Conservation (phyloP, 2,329 filamentous ascomycete genomes). For the Fusarium sp. region DNA sequence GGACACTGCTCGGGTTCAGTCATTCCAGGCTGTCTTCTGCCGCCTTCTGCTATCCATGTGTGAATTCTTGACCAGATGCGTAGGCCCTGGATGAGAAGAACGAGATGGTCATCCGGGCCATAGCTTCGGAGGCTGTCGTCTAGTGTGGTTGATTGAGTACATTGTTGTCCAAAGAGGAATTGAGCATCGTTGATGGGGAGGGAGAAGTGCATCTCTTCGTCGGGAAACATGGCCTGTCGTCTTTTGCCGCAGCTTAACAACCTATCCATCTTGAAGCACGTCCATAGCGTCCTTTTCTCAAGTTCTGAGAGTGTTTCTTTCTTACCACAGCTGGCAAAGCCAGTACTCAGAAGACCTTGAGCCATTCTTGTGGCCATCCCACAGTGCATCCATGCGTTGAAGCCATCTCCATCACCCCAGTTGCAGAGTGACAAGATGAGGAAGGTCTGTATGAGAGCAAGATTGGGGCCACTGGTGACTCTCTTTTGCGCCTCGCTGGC, state of each 20-base stretch:
- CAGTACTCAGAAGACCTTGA: slow-evolving; percentile 42
- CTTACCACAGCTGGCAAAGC: slow-evolving; percentile 33
- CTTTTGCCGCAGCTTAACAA: slow-evolving; percentile 44
- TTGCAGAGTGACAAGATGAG: slow-evolving; percentile 43
- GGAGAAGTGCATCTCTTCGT: slow-evolving; percentile 34
- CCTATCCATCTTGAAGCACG: slow-evolving; percentile 46
- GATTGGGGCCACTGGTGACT: slow-evolving; percentile 25
- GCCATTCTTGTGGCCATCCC: slow-evolving; percentile 47
- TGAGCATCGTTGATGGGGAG: slow-evolving; percentile 37
- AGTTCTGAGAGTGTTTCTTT: slow-evolving; percentile 35
- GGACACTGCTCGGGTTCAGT: slow-evolving; percentile 42
- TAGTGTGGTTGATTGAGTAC: neutral
- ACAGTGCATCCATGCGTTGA: slow-evolving; percentile 49
- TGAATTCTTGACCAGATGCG: slow-evolving; percentile 47
- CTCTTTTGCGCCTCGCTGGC: slow-evolving; percentile 34
- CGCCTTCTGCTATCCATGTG: slow-evolving; percentile 45
- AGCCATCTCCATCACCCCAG: slow-evolving; percentile 48
- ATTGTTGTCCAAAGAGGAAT: slow-evolving; percentile 36
- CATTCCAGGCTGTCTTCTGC: slow-evolving; percentile 41
- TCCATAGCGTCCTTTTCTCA: slow-evolving; percentile 45
- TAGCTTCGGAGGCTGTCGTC: neutral
- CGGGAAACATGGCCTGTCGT: slow-evolving; percentile 43
- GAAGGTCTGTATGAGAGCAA: slow-evolving; percentile 42
- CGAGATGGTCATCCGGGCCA: slow-evolving; percentile 32
- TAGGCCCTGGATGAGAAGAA: slow-evolving; percentile 37